Evolutionary conservation across 345 rosid species (phyloP).

Genomic region (Firmiana major): DNA sequence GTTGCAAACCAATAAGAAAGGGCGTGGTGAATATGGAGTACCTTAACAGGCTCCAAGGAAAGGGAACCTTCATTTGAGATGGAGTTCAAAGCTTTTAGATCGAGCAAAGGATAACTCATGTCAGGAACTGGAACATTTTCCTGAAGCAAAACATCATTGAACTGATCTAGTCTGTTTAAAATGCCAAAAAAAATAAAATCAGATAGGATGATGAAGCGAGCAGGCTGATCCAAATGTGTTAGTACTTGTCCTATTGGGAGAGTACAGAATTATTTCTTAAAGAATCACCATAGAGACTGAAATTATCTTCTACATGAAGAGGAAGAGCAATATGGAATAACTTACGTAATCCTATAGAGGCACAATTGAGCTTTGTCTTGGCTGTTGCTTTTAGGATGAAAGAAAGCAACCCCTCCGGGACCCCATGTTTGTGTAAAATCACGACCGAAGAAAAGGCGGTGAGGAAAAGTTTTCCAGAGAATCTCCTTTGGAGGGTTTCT

Average conservation of each 20-base stretch:
- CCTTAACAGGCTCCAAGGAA: constrained; percentile 54
- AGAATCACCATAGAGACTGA: background rate
- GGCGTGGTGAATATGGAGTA: constrained; percentile 12
- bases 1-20: background rate
- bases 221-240: background rate
- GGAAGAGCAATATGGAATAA: constrained; percentile 3
- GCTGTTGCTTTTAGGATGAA: constrained; percentile 47
- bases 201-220: background rate
- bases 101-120: constrained; percentile 45
- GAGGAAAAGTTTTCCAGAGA: constrained; percentile 68
- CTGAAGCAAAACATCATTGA: constrained; percentile 78
- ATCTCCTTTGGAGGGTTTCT: constrained; percentile 63
- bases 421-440: constrained; percentile 66
- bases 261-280: background rate
- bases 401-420: constrained; percentile 85
- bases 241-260: no score
- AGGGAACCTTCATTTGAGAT: constrained; percentile 39
- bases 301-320: background rate
- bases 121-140: constrained; percentile 46
- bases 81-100: constrained; percentile 42
- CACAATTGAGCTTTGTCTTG: constrained; percentile 51
- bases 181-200: background rate
- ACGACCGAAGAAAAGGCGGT: constrained; percentile 80
- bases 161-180: constrained; percentile 78
- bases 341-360: constrained; percentile 79